Base-by-base conservation (phyloP, 2,329 filamentous ascomycete genomes). In the Fusarium papillatum region DNA sequence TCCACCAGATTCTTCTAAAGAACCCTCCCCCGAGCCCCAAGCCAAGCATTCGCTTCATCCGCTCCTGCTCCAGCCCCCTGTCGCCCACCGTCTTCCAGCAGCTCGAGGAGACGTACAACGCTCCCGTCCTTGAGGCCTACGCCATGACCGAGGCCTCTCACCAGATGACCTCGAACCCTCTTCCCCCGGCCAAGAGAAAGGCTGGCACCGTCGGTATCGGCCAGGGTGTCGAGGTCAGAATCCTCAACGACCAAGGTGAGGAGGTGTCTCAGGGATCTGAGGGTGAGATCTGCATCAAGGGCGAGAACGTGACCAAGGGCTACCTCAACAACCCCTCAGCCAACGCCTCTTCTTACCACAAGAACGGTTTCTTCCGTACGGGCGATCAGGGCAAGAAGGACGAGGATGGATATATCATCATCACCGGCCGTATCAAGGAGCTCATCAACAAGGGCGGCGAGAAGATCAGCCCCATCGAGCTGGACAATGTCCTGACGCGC, bases 341-440 rank as follows among this genome's bases (percentile, higher is more conserved):
- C 69, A 97, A 97, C 82, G 89, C 89, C 36, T 89, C 92, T 10
- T 92, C 94, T 0, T 97, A 95, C 84, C 94, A 93, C 34, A 87
- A 90, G 75, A 87, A 88, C n/a, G 93, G 94, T 13, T 97, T 95
- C 86, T 97, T 98, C 90, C 90, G 95, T 78, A 97, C 95, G 0
- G 95, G 95, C 8, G 95, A 98, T 81, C 95, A 97, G 84, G 95
- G 95, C 62, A 94, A 93, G 85, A 89, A 91, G 82, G 95, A 97
- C 80, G 86, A 91, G 69, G 94, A 97, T 77, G 94, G 95, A 71
- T 97, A 97, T 81, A 87, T 98, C 14, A 89, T 94, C 80, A 96
- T 98, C 84, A 97, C 95, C 0, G 95, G 95, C n/a, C 90, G 95
- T 65, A 97, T 97, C 86, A 98, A 98, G 88, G 95, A 98, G 85